A percentile compares a stretch with the other conserved stretches of the same genome.
Conservation (phyloP, 2,329 filamentous ascomycete genomes). For the Metarhizium album region DNA sequence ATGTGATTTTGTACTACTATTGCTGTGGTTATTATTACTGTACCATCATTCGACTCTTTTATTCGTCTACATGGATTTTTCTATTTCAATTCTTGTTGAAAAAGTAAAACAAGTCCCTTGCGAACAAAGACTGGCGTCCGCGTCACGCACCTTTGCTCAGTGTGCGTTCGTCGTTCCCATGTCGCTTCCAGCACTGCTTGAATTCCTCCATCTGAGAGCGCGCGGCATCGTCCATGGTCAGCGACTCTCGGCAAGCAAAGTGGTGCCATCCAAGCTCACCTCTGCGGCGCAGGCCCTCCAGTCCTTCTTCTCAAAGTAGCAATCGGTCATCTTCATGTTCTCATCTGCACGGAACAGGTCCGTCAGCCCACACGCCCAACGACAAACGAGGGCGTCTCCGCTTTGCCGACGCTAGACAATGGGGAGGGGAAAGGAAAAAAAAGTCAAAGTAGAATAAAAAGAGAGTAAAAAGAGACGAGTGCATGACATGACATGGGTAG, state of each 20-base stretch:
- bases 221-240: not conserved
- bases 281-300: conserved; percentile 84
- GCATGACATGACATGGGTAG: no score
- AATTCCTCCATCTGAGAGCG: conserved; percentile 81
- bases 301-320: conserved; percentile 92
- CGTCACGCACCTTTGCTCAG: conserved; percentile 53
- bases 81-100: not conserved
- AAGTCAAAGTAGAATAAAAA: no score
- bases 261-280: conserved; percentile 41
- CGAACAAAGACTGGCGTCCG: no score
- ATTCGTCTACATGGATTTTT: not conserved
- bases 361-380: not conserved
- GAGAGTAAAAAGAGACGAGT: not conserved
- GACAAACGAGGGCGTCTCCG: not conserved
- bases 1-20: no score
- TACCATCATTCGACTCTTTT: no score
- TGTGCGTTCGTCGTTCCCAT: conserved; percentile 79
- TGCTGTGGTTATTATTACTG: no score
- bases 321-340: conserved; percentile 85
- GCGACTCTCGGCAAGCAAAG: not conserved
- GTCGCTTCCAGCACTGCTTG: conserved; percentile 79
- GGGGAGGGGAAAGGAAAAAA: no score
- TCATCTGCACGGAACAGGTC: conserved; percentile 51
- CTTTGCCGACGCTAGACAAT: not conserved
- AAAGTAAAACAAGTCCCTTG: no score